Conservation (phyloP, 768 basidiomycete genomes). For the Suillus ampliporus region DNA sequence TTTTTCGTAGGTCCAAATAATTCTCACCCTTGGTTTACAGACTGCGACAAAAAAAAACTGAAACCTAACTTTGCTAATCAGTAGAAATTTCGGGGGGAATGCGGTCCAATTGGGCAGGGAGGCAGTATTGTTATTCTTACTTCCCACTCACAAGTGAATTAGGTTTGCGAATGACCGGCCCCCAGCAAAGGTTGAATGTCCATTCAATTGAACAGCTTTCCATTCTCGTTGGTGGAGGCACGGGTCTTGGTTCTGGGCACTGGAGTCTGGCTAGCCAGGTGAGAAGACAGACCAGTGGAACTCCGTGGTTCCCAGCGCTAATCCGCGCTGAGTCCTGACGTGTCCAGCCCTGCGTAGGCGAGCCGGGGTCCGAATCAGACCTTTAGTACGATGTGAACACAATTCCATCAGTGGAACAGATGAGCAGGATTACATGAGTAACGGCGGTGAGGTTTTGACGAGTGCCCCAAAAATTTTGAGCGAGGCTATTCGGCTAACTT, state of each 20-base stretch:
- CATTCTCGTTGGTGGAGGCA: not conserved
- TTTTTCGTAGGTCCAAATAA: not conserved
- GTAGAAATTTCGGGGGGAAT: not conserved
- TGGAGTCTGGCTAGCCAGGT: not conserved
- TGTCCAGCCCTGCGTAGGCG: not conserved
- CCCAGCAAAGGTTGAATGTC: not conserved
- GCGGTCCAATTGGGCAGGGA: not conserved
- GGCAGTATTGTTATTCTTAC: not conserved
- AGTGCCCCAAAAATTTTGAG: not conserved
- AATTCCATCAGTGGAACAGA: not conserved
- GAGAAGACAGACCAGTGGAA: not conserved
- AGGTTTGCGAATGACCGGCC: not conserved
- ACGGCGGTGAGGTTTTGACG: not conserved
- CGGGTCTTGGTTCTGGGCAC: not conserved
- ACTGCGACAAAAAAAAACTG: not conserved
- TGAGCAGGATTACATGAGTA: not conserved
- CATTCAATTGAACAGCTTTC: not conserved
- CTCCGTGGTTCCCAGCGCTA: not conserved
- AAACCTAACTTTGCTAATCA: not conserved
- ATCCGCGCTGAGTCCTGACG: not conserved
- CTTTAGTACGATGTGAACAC: not conserved
- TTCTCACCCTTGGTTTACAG: not conserved
- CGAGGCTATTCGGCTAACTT: not conserved
- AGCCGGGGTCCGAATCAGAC: not conserved
- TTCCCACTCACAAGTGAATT: constrained; percentile 1